Conservation (phyloP, 2,329 filamentous ascomycete genomes). For the Stachybotrys echinatus region DNA sequence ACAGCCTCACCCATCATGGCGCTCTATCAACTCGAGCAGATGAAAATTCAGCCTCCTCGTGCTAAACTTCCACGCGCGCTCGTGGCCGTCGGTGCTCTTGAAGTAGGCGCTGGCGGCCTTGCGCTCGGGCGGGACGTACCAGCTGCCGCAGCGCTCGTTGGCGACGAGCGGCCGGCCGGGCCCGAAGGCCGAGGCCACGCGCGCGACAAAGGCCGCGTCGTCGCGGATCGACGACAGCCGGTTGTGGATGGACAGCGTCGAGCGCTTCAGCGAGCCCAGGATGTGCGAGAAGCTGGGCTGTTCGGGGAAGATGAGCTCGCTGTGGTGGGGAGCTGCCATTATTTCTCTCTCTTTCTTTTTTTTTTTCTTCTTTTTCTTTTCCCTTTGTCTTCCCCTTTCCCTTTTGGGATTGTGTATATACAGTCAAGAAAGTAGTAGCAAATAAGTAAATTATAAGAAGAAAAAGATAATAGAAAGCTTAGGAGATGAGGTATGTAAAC, state of each 20-base stretch:
- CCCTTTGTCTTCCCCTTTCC: background rate
- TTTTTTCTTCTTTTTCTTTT: background rate
- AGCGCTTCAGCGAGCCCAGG: constrained; percentile 67
- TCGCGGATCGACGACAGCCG: constrained; percentile 71
- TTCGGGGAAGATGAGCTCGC: constrained; percentile 44
- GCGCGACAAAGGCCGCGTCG: constrained; percentile 70
- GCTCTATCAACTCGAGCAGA: constrained; percentile 62
- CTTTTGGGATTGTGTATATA: background rate
- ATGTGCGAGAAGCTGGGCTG: constrained; percentile 64
- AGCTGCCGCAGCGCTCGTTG: constrained; percentile 93
- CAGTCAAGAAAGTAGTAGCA: too few relatives aligned
- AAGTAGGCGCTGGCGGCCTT: constrained; percentile 83
- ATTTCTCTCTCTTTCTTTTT: background rate
- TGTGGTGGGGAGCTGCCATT: constrained; percentile 21
- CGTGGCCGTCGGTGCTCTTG: constrained; percentile 95
- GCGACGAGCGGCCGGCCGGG: constrained; percentile 66
- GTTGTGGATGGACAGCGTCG: constrained; percentile 74
- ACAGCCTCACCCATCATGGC: constrained; percentile 55
- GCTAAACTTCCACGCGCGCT: constrained; percentile 87
- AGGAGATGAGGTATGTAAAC: too few relatives aligned
- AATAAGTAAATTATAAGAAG: too few relatives aligned
- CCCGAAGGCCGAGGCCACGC: constrained; percentile 47
- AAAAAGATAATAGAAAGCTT: too few relatives aligned
- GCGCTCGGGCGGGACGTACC: constrained; percentile 69
- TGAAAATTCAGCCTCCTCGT: constrained; percentile 79